Evolutionary conservation across 495 filamentous ascomycete genomes (phyloP).

Genomic region (Aspergillus kassunensis): DNA sequence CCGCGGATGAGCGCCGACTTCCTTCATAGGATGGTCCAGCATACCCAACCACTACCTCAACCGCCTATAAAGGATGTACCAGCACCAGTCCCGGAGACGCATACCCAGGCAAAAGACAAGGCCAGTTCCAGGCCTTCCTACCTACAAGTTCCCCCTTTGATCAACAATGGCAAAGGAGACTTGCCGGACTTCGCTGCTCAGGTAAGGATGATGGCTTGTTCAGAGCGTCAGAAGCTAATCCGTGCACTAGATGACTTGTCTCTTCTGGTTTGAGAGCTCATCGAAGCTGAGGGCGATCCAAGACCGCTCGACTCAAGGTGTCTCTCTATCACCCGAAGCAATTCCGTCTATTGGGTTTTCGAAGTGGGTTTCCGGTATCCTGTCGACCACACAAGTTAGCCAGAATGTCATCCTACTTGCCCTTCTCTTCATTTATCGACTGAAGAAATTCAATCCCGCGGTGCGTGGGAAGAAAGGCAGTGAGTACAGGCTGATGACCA

Average conservation of each 20-base stretch:
- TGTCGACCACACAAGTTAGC: constrained; percentile 93
- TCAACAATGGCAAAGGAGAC: constrained; percentile 68
- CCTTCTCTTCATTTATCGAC: constrained; percentile 84
- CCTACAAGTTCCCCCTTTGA: constrained; percentile 66
- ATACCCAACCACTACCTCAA: constrained; percentile 24
- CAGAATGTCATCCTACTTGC: constrained; percentile 93
- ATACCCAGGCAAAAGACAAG: constrained; percentile 28
- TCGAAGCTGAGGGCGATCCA: constrained; percentile 70
- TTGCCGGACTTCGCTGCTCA: constrained; percentile 79
- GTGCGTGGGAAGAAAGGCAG: constrained; percentile 91
- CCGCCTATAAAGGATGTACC: constrained; percentile 24
- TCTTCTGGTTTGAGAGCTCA: constrained; percentile 98
- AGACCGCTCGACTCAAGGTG: constrained; percentile 49
- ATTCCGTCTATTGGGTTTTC: constrained; percentile 74
- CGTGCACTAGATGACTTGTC: constrained; percentile 71
- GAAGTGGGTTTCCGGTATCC: constrained; percentile 89
- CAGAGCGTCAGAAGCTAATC: constrained; percentile 5
- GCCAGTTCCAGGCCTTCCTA: constrained; percentile 54
- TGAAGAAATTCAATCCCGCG: constrained; percentile 83
- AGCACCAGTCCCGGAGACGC: constrained; percentile 15
- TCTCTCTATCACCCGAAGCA: constrained; percentile 62
- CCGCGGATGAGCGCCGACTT: constrained; percentile 27
- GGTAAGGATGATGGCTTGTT: constrained; percentile 40
- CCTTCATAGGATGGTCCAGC: constrained; percentile 23
- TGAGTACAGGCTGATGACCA: constrained; percentile 91